These are phyloP conservation scores for Termitomyces sp. DNA, from an alignment of 1,284 basidiomycete genomes.

Conservation along the genomic window DNA sequence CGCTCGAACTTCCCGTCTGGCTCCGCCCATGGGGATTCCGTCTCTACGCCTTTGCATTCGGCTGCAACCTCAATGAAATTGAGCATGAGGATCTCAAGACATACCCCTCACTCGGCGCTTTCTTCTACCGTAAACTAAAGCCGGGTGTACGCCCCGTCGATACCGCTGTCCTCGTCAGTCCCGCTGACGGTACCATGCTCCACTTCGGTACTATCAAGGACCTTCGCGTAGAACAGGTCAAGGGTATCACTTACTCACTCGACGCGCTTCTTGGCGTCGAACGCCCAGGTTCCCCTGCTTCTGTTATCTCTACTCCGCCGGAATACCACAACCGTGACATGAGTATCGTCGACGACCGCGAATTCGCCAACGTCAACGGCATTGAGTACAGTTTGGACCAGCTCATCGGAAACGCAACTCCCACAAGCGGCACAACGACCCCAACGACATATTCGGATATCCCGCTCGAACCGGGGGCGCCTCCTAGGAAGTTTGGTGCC, in stretches of 20 bases:
- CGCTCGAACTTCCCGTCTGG: constrained; percentile 90
- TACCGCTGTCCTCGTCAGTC: constrained; percentile 77
- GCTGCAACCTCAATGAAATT: constrained; percentile 92
- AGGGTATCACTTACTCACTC: constrained; percentile 95
- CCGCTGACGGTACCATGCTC: constrained; percentile 89
- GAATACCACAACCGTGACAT: constrained; percentile 42
- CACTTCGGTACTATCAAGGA: constrained; percentile 88
- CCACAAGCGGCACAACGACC: constrained; percentile 19
- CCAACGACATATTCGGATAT: constrained; percentile 20
- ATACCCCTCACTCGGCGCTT: constrained; percentile 86
- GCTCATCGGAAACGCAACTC: constrained; percentile 50
- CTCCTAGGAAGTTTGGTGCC: constrained; percentile 53
- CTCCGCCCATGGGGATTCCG: constrained; percentile 85
- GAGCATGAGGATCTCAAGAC: constrained; percentile 72
- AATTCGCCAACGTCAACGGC: constrained; percentile 96
- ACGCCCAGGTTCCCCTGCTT: constrained; percentile 35
- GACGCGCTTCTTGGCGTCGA: constrained; percentile 86
- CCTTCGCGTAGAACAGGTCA: constrained; percentile 92
- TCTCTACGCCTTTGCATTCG: constrained; percentile 84
- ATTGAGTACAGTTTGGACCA: constrained; percentile 92
- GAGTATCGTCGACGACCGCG: constrained; percentile 70
- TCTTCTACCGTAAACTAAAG: constrained; percentile 92
- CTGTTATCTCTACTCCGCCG: constrained; percentile 29
- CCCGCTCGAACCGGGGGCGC: constrained; percentile 19
- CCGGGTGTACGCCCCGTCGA: constrained; percentile 80